A percentile compares a stretch with the other conserved stretches of the same genome.
Conservation (phyloP, 306 rosid species). For the Acacia melanoxylon region DNA sequence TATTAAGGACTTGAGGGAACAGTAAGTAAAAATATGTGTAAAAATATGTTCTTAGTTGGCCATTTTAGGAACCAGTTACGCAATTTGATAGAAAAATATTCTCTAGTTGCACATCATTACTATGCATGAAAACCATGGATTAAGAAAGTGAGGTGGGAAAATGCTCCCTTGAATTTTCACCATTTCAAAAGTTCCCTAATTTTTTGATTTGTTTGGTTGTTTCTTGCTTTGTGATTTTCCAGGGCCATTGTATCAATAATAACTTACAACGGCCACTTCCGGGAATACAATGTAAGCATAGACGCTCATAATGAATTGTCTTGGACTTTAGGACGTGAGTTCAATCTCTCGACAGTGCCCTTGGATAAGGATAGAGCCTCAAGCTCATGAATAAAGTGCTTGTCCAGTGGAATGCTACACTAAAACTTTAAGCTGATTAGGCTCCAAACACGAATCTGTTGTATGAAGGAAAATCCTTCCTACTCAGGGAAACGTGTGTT, state of each 20-base stretch:
- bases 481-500: background rate
- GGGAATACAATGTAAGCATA: constrained; percentile 68
- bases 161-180: background rate
- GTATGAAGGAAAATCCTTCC: constrained; percentile 8
- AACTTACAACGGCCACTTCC: constrained; percentile 71
- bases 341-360: constrained; percentile 57
- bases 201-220: constrained; percentile 12
- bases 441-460: background rate
- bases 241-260: constrained; percentile 73
- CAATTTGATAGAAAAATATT: background rate
- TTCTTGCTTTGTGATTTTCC: constrained; percentile 34
- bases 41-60: too few relatives aligned
- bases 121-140: background rate
- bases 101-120: background rate
- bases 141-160: background rate
- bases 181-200: background rate
- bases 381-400: constrained; percentile 35
- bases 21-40: too few relatives aligned
- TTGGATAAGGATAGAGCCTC: constrained; percentile 33
- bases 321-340: constrained; percentile 69
- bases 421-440: background rate
- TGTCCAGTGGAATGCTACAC: background rate
- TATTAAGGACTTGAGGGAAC: too few relatives aligned
- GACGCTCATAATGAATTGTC: constrained; percentile 59
- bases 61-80: too few relatives aligned